A percentile compares a stretch with the other conserved stretches of the same genome.
These are phyloP conservation scores for Claviceps humidiphila DNA, from an alignment of 2,329 filamentous ascomycete genomes.

Conservation along the genomic window DNA sequence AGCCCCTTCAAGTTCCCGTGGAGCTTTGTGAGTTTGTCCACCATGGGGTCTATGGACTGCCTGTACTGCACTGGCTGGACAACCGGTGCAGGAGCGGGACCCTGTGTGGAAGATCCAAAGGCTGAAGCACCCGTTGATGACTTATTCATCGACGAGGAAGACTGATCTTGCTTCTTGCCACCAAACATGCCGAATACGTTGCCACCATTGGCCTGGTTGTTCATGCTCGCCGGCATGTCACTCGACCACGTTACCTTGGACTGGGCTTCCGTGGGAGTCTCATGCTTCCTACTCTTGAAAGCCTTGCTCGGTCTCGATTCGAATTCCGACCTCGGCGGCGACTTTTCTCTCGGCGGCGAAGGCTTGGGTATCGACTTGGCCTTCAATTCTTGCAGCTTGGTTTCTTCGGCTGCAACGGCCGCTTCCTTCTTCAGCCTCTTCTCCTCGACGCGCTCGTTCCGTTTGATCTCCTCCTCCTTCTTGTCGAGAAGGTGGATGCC, in stretches of 20 bases:
- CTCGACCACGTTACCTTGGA: background rate
- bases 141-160: background rate
- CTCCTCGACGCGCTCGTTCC: conserved; percentile 32
- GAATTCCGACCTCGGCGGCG: background rate
- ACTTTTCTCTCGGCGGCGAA: conserved; percentile 17
- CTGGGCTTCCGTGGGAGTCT: conserved; percentile 4
- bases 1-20: conserved; percentile 58
- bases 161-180: background rate
- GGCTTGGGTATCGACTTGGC: conserved; percentile 31
- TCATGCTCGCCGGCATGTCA: conserved; percentile 11
- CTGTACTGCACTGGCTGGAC: conserved; percentile 2
- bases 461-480: conserved; percentile 28
- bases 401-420: conserved; percentile 32
- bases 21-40: conserved; percentile 51
- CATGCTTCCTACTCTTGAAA: conserved; percentile 9
- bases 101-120: conserved; percentile 1
- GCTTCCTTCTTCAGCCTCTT: conserved; percentile 32
- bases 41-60: conserved; percentile 5
- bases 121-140: background rate
- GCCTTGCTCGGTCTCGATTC: background rate
- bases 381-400: conserved; percentile 33
- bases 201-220: conserved; percentile 11
- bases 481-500: conserved; percentile 33
- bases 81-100: background rate
- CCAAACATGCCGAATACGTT: background rate